Evolutionary conservation across 495 filamentous ascomycete species (phyloP).

Genomic region (Xylaria telfairii): DNA sequence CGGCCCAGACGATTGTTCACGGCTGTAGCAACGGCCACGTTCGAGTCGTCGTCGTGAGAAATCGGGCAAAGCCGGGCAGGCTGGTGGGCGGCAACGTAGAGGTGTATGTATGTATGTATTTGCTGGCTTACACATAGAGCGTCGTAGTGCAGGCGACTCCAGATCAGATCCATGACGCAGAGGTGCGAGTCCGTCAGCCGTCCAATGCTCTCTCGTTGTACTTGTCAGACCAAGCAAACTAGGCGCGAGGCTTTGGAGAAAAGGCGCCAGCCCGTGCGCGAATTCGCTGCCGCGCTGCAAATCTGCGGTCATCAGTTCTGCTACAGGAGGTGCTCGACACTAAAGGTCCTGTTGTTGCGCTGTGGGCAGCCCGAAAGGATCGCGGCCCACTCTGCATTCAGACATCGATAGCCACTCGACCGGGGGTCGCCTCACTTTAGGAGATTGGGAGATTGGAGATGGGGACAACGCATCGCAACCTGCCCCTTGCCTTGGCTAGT

Average conservation of each 20-base stretch:
- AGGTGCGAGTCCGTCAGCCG: constrained; percentile 4
- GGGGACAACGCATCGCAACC: constrained; percentile 38
- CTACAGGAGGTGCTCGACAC: background rate
- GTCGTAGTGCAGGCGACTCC: constrained; percentile 25
- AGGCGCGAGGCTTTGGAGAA: constrained; percentile 20
- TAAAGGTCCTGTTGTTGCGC: background rate
- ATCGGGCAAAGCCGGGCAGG: constrained; percentile 26
- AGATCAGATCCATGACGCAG: constrained; percentile 18
- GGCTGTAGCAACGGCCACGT: background rate
- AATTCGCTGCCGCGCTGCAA: constrained; percentile 11
- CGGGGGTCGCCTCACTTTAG: constrained; percentile 40
- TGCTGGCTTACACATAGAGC: constrained; percentile 12
- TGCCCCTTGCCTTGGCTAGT: constrained; percentile 23
- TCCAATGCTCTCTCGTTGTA: constrained; percentile 15
- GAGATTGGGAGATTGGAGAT: constrained; percentile 22
- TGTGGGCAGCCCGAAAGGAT: constrained; percentile 31
- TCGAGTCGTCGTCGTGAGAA: constrained; percentile 10
- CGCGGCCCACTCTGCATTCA: constrained; percentile 26
- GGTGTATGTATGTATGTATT: constrained; percentile 15
- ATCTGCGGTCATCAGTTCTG: constrained; percentile 22
- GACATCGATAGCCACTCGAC: constrained; percentile 37
- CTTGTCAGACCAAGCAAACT: constrained; percentile 17
- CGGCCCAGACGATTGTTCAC: background rate
- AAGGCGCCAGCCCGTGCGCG: constrained; percentile 10
- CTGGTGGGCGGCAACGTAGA: background rate